These are phyloP conservation scores for Scheffersomyces lignicola DNA, from an alignment of 1,139 yeast genomes.

Conservation along the genomic window DNA sequence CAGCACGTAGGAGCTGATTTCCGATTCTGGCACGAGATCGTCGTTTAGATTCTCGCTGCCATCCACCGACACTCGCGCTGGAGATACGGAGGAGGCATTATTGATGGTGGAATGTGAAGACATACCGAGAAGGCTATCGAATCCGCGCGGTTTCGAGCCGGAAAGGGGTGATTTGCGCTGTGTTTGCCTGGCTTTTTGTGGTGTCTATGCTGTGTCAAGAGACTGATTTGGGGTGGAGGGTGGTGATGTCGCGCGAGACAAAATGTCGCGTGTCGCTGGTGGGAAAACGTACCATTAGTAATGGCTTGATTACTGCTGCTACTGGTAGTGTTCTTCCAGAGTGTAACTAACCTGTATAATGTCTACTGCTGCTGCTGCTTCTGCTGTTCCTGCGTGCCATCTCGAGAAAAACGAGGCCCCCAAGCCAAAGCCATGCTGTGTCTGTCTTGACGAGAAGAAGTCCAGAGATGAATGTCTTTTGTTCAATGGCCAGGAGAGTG, in stretches of 20 bases:
- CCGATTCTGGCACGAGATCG: conserved; percentile 35
- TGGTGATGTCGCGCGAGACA: too few species aligned
- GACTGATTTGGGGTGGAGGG: too few species aligned
- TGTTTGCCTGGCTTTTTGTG: too few species aligned
- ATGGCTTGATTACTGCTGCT: conserved; percentile 2
- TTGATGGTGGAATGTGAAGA: conserved; percentile 3
- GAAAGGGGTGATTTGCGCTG: too few species aligned
- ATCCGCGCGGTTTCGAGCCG: too few species aligned
- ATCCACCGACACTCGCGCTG: conserved; percentile 26
- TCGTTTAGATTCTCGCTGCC: conserved; percentile 38
- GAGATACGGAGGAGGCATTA: not conserved
- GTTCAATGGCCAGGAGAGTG: conserved; percentile 79
- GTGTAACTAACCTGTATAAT: too few species aligned
- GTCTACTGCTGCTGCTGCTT: conserved; percentile 4
- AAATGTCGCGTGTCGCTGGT: too few species aligned
- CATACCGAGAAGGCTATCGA: too few species aligned
- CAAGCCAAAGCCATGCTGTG: conserved; percentile 96
- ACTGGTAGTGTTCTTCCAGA: not conserved
- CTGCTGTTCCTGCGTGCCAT: conserved; percentile 3
- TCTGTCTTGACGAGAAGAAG: conserved; percentile 84
- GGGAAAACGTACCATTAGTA: too few species aligned
- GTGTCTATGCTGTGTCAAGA: too few species aligned
- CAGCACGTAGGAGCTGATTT: conserved; percentile 11
- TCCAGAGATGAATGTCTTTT: conserved; percentile 84
- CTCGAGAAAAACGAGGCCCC: conserved; percentile 15